phyloP scores from a whole-genome alignment of 371 early-diverging fungal species.

The Mucor ambiguus region DNA sequence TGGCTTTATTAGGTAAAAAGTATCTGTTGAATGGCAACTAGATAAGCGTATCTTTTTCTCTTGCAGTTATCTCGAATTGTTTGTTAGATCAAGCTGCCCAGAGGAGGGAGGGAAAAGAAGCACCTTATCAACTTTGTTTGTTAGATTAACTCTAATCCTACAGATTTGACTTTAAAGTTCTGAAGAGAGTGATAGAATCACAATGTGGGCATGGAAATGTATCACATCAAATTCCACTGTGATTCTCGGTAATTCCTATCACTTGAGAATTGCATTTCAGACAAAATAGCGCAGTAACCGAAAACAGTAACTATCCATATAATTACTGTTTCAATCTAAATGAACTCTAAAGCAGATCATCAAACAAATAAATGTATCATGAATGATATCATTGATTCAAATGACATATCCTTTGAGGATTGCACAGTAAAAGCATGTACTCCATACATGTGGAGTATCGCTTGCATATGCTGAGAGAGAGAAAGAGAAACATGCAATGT shows the following conservation, averaged over 20 bases:
- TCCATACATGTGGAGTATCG: not conserved
- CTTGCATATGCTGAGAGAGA: not conserved
- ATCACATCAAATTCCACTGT: not conserved
- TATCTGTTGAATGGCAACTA: not conserved
- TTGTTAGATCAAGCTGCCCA: not conserved
- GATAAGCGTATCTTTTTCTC: not conserved
- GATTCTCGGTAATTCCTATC: not conserved
- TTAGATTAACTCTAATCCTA: not conserved
- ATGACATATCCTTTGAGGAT: not conserved
- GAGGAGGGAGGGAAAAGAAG: not conserved
- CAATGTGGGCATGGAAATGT: not conserved
- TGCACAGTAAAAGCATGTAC: not conserved
- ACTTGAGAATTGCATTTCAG: not conserved
- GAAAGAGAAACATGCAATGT: not conserved
- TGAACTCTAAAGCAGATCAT: constrained; percentile 5
- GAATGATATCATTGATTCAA: constrained; percentile 4
- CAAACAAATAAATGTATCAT: constrained; percentile 3
- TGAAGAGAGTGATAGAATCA: not conserved
- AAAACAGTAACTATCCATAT: not conserved
- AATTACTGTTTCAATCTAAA: constrained; percentile 3
- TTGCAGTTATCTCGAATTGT: not conserved
- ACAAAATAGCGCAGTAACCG: not conserved
- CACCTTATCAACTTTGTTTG: constrained; percentile 3
- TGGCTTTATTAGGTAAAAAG: not conserved
- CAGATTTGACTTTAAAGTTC: not conserved